Base-by-base conservation (phyloP, 208 protist species). In the Leishmania arabica region DNA sequence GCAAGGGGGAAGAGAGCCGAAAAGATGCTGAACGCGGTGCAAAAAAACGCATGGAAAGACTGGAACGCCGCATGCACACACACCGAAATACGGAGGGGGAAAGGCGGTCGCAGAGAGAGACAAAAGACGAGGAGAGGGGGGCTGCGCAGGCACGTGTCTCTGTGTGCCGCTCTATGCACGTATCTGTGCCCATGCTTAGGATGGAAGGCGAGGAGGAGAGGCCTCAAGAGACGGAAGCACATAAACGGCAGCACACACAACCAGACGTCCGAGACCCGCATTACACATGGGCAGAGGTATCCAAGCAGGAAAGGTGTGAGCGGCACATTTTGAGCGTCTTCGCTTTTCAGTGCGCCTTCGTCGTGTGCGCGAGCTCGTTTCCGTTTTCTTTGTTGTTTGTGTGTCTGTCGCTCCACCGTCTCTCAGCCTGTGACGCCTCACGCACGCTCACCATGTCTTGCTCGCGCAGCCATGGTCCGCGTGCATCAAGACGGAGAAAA, bases 401-500 rank as follows among this genome's bases (percentile, higher is more conserved):
- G 58, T 54, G 51, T 54, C 56, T 31, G 24, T 62, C 8, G 62
- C 62, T 24, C 62, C 5, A 31, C 31, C 62, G 31, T 40, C 62
- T 68, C 62, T 34, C n/a, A 15, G 31, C 31, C 15, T 17, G 27
- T 34, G 62, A 68, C 15, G 62, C 31, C 9, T 34, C 69, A 11
- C 9, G 6, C 27, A 37, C n/a, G 19, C 1, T 17, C 51, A 76
- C 51, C 9, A 19, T 64, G 62, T 42, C n/a, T 17, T 58, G n/a
- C 19, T n/a, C 47, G 31, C 62, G 31, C 15, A 68, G 31, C 11
- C 62, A 2, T 15, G 58, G 31, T 40, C 11, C 31, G 9, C 31
- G 27, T 68, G 71, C 58, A 34, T 58, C 17, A 82, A 47, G 64
- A 82, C 7, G 77, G 64, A n/a, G 64, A 66, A 34, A 89, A 89